These are phyloP conservation scores for Aspergillus ochraceoroseus DNA, from an alignment of 2,329 filamentous ascomycete genomes.

Conservation along the genomic window DNA sequence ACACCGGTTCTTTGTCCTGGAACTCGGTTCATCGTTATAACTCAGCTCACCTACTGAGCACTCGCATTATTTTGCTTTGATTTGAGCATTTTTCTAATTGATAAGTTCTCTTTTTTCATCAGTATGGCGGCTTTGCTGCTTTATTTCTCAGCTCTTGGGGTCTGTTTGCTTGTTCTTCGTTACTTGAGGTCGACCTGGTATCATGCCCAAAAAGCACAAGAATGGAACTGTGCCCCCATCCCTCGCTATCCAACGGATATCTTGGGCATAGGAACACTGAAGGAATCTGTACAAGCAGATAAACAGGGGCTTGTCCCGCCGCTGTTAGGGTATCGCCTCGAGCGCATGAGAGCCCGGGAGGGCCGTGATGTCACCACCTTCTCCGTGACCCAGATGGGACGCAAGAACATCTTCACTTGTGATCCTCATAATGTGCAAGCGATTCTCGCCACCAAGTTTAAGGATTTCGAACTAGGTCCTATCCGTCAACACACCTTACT, in stretches of 20 bases:
- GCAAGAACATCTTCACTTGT: constrained; percentile 27
- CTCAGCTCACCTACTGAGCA: no score
- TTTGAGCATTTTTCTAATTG: no score
- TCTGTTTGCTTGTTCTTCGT: constrained; percentile 24
- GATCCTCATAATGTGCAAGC: constrained; percentile 69
- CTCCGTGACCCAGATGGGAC: constrained; percentile 25
- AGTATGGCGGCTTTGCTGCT: constrained; percentile 22
- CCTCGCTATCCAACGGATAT: constrained; percentile 29
- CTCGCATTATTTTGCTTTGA: no score
- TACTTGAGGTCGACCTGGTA: constrained; percentile 23
- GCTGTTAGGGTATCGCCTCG: constrained; percentile 20
- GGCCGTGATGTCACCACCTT: constrained; percentile 27
- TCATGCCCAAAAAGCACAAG: constrained; percentile 26
- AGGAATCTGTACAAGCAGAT: constrained; percentile 24
- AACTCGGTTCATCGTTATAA: no score
- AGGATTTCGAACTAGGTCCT: constrained; percentile 74
- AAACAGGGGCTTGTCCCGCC: constrained; percentile 24
- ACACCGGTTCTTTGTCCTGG: no score
- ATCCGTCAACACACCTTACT: constrained; percentile 60
- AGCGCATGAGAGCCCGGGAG: constrained; percentile 22
- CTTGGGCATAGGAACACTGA: constrained; percentile 25
- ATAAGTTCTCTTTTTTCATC: no score
- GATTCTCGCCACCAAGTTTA: constrained; percentile 75
- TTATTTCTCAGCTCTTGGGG: constrained; percentile 22
- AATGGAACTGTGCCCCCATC: constrained; percentile 23